Percentiles rank a stretch among this genome's conserved stretches.
These are phyloP conservation scores for Pestalotiopsis sp. DNA, from an alignment of 2,329 filamentous ascomycete genomes.

Conservation along the genomic window DNA sequence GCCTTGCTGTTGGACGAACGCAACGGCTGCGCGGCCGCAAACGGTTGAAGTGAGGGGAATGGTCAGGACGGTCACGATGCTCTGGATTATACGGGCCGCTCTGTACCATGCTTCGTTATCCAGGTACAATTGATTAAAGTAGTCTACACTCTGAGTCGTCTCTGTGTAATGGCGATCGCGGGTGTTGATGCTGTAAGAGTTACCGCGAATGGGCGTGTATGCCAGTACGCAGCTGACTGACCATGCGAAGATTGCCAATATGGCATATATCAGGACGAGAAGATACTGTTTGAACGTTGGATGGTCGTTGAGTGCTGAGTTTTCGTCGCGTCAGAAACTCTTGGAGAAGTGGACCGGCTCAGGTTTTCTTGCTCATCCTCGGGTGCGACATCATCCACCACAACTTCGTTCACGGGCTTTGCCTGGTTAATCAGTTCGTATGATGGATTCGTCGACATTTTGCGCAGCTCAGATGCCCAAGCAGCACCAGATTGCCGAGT, in stretches of 20 bases:
- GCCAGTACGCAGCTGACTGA: background rate
- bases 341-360: background rate
- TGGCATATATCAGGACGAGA: background rate
- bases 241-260: background rate
- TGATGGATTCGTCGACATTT: background rate
- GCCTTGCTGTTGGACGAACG: background rate
- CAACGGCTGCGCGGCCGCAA: background rate
- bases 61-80: background rate
- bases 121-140: background rate
- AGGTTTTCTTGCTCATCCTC: background rate
- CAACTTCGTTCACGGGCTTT: background rate
- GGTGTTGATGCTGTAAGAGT: background rate
- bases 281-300: background rate
- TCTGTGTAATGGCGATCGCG: background rate
- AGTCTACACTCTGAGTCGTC: background rate
- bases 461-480: background rate
- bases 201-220: background rate
- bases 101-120: background rate
- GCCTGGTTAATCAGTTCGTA: background rate
- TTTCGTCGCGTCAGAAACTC: background rate
- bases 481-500: background rate
- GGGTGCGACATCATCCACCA: background rate
- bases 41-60: background rate
- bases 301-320: background rate
- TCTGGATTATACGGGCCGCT: background rate